Conservation (phyloP, 2,329 filamentous ascomycete species). For the Cadophora luteo-olivacea region DNA sequence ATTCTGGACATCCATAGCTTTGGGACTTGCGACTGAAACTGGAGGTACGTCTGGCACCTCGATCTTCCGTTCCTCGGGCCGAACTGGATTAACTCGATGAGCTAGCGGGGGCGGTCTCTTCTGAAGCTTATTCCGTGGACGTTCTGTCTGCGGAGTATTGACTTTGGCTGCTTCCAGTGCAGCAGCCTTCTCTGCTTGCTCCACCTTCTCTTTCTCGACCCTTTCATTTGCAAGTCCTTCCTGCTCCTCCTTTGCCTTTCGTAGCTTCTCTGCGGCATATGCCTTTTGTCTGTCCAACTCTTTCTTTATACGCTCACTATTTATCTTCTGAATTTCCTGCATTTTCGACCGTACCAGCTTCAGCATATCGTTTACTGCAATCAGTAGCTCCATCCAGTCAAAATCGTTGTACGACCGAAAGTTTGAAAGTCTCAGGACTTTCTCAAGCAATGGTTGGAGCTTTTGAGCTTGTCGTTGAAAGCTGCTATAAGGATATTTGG, state of each 20-base stretch:
- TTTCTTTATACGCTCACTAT: neutral
- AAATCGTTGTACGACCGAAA: neutral
- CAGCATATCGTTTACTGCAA: constrained; percentile 4
- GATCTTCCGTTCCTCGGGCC: neutral
- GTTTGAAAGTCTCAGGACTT: neutral
- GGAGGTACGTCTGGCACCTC: neutral
- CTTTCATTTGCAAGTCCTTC: neutral
- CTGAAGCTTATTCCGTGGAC: neutral
- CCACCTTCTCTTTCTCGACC: neutral
- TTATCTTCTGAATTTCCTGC: neutral
- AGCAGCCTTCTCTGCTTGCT: neutral
- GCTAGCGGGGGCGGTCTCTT: neutral
- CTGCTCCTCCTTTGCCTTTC: neutral
- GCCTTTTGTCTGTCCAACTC: neutral
- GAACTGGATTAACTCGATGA: neutral
- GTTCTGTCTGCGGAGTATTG: neutral
- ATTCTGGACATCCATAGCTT: neutral
- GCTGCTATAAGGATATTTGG: constrained; percentile 1
- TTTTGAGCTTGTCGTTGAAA: constrained; percentile 9
- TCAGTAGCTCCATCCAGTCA: neutral
- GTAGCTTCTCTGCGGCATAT: neutral
- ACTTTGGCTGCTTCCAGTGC: neutral
- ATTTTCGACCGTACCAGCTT: neutral
- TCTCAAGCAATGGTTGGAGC: neutral
- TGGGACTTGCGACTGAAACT: neutral